phyloP scores from a whole-genome alignment of 805 yeast species.

The Lachancea fermentati region DNA sequence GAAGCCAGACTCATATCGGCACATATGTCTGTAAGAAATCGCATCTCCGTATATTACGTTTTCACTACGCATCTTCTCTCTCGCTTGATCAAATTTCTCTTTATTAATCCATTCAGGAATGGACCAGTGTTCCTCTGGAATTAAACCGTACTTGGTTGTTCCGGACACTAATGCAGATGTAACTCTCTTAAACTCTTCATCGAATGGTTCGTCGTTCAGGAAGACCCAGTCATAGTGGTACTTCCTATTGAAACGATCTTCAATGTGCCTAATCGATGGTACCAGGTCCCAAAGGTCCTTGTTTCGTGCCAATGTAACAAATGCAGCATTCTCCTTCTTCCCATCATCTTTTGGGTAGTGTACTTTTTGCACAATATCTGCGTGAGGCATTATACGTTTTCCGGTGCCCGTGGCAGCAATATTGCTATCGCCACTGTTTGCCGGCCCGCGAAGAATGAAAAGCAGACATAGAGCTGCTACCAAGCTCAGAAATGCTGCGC shows the following conservation, averaged over 20 bases:
- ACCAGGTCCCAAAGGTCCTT: slow-evolving; percentile 52
- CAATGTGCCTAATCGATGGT: slow-evolving; percentile 55
- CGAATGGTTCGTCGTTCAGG: slow-evolving; percentile 62
- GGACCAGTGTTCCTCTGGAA: slow-evolving; percentile 62
- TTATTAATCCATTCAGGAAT: slow-evolving; percentile 62
- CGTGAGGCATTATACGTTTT: slow-evolving; percentile 20
- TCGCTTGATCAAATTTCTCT: slow-evolving; percentile 40
- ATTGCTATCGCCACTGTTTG: neutral
- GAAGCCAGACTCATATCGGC: slow-evolving; percentile 44
- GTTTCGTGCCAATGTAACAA: slow-evolving; percentile 68
- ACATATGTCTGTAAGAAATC: slow-evolving; percentile 66
- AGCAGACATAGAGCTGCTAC: slow-evolving; percentile 16
- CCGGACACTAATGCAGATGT: slow-evolving; percentile 55
- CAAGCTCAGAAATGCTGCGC: slow-evolving; percentile 17
- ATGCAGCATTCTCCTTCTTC: slow-evolving; percentile 51
- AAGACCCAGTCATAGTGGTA: slow-evolving; percentile 77
- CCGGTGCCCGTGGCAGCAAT: neutral
- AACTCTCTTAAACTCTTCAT: slow-evolving; percentile 45
- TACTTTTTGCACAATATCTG: slow-evolving; percentile 28
- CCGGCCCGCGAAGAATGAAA: slow-evolving; percentile 8
- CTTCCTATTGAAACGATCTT: slow-evolving; percentile 57
- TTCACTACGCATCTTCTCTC: slow-evolving; percentile 40
- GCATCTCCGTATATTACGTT: slow-evolving; percentile 53
- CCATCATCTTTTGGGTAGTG: slow-evolving; percentile 31
- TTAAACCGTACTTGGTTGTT: slow-evolving; percentile 52